Percentiles rank a stretch among this genome's conserved stretches.
phyloP scores from a whole-genome alignment of 352 stramenopile species.

The Pythium phragmiticola region DNA sequence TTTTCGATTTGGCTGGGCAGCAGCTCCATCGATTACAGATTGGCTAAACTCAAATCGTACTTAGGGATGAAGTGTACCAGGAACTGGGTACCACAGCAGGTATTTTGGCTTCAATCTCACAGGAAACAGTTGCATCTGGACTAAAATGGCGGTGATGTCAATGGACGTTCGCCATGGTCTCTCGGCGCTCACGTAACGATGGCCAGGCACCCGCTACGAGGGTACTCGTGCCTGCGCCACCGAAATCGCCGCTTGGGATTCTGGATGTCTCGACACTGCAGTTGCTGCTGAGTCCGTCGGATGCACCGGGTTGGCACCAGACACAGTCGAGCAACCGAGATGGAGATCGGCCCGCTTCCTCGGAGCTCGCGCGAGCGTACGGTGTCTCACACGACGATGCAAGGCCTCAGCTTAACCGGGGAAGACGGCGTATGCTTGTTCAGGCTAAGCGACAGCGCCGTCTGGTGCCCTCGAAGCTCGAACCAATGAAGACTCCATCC shows the following conservation, averaged over 20 bases:
- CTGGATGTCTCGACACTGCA: conserved; percentile 18
- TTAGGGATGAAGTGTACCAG: conserved; percentile 5
- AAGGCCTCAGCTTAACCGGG: too few species aligned
- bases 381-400: conserved; percentile 6
- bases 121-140: neutral
- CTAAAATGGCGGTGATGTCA: neutral
- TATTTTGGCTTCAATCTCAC: too few species aligned
- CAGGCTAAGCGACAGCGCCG: conserved; percentile 5
- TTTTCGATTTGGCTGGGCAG: conserved; percentile 19
- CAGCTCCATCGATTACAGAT: conserved; percentile 5
- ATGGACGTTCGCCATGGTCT: neutral
- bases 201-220: neutral
- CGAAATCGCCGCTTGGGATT: conserved; percentile 17
- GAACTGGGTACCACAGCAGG: neutral
- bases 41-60: conserved; percentile 13
- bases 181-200: neutral
- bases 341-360: conserved; percentile 15
- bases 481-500: conserved; percentile 6
- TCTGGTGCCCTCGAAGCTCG: conserved; percentile 1
- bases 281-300: conserved; percentile 10
- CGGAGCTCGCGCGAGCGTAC: conserved; percentile 19
- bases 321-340: neutral
- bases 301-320: neutral
- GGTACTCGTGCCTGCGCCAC: conserved; percentile 7
- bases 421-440: neutral